phyloP scores from a whole-genome alignment of 1,284 basidiomycete genomes.

The Paramarasmius palmivorus region DNA sequence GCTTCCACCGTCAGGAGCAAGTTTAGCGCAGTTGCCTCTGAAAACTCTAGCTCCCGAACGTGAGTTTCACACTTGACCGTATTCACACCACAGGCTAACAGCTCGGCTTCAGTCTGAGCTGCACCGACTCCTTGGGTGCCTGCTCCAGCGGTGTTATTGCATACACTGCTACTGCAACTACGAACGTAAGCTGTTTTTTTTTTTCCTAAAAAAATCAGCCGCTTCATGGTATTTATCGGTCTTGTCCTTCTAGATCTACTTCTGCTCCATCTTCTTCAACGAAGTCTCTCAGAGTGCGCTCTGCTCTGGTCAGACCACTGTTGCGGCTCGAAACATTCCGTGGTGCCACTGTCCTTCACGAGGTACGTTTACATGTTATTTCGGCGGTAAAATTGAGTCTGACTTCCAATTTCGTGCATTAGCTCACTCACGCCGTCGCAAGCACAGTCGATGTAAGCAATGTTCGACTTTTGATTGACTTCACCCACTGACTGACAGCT shows the following conservation, averaged over 20 bases:
- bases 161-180: constrained; percentile 20
- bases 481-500: too few relatives aligned
- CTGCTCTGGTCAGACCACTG: constrained; percentile 18
- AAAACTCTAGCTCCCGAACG: constrained; percentile 19
- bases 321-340: constrained; percentile 20
- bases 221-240: background rate
- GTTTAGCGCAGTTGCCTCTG: constrained; percentile 18
- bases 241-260: constrained; percentile 16
- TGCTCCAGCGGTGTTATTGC: constrained; percentile 21
- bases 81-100: background rate
- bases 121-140: constrained; percentile 18
- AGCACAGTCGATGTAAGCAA: constrained; percentile 17
- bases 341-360: constrained; percentile 21
- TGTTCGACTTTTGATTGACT: too few relatives aligned
- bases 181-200: constrained; percentile 20
- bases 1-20: constrained; percentile 13
- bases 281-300: constrained; percentile 16
- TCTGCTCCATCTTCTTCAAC: constrained; percentile 21
- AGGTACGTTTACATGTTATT: too few relatives aligned
- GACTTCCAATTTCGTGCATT: too few relatives aligned
- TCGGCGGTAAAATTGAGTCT: too few relatives aligned
- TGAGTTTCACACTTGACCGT: constrained; percentile 4
- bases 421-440: constrained; percentile 19
- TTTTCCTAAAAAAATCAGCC: background rate
- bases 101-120: constrained; percentile 16